Percentiles rank a stretch among this genome's conserved stretches.
Conservation (phyloP, 495 filamentous ascomycete genomes). For the Penicillium silybi region DNA sequence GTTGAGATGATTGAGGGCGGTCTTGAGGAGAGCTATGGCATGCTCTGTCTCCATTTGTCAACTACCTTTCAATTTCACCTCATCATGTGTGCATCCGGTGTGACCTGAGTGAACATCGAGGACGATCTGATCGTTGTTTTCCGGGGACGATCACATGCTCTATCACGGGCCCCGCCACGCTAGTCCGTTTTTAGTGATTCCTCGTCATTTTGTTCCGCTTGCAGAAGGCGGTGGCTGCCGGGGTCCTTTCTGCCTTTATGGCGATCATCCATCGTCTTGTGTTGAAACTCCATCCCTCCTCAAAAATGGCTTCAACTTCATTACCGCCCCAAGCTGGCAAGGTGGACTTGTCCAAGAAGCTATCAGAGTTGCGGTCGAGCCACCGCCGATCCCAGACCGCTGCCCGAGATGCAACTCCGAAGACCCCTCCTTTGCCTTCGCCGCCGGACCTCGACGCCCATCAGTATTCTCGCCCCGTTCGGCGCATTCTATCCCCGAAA, state of each 20-base stretch:
- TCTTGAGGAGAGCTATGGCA: neutral
- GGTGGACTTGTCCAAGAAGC: slow-evolving; percentile 56
- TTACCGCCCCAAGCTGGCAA: slow-evolving; percentile 32
- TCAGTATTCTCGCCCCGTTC: slow-evolving; percentile 59
- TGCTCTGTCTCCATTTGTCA: neutral
- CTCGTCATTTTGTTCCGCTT: slow-evolving; percentile 6
- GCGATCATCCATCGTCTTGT: neutral
- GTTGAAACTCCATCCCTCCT: slow-evolving; percentile 1
- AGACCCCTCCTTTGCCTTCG: slow-evolving; percentile 66
- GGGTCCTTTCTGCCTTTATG: neutral
- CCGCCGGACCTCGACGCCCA: slow-evolving; percentile 62
- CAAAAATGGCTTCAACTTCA: slow-evolving; percentile 24
- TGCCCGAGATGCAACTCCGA: slow-evolving; percentile 62
- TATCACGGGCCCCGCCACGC: slow-evolving; percentile 18
- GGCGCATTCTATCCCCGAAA: slow-evolving; percentile 72
- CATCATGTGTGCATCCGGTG: slow-evolving; percentile 4
- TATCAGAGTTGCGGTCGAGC: slow-evolving; percentile 65
- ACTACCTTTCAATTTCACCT: neutral
- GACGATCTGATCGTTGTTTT: slow-evolving; percentile 10
- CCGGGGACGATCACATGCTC: slow-evolving; percentile 12
- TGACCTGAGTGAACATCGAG: neutral
- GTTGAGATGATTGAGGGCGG: neutral
- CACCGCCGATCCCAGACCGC: slow-evolving; percentile 46
- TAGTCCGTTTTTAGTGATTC: neutral
- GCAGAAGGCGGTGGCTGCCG: slow-evolving; percentile 11